Evolutionary conservation across 306 rosid genomes (phyloP).

Genomic region (Echinosophora koreensis): DNA sequence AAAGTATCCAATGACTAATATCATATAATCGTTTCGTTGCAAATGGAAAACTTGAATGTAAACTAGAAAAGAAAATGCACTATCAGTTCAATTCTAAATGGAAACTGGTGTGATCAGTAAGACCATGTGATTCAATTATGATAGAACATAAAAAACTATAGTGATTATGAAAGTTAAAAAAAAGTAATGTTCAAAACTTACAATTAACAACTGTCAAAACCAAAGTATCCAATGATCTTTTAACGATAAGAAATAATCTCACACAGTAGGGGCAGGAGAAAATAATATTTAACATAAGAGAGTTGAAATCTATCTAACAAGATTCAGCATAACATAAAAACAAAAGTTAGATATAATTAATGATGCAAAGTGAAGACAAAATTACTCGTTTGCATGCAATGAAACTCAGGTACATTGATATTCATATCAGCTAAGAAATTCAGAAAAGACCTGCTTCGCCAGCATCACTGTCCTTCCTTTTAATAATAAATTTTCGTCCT

Average conservation of each 20-base stretch:
- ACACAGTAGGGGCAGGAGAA: not conserved
- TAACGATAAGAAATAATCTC: not conserved
- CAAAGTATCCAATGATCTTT: conserved; percentile 5
- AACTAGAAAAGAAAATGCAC: not conserved
- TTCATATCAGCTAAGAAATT: not conserved
- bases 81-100: conserved; percentile 13
- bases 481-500: conserved; percentile 57
- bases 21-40: not conserved
- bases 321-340: not conserved
- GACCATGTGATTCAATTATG: conserved; percentile 26
- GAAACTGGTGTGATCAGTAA: conserved; percentile 24
- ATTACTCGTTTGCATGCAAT: not conserved
- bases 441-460: conserved; percentile 81
- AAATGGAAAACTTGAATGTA: not conserved
- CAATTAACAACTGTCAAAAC: not conserved
- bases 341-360: not conserved
- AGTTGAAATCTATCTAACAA: conserved; percentile 17
- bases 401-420: not conserved
- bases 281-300: not conserved
- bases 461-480: conserved; percentile 94
- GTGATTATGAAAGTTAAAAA: not conserved
- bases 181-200: conserved; percentile 15
- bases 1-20: conserved; percentile 1
- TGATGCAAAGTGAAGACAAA: not conserved
- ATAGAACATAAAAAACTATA: not conserved